Evolutionary conservation across 202 grass and related monocot species (phyloP).

Genomic region (Elaeis oleifera): DNA sequence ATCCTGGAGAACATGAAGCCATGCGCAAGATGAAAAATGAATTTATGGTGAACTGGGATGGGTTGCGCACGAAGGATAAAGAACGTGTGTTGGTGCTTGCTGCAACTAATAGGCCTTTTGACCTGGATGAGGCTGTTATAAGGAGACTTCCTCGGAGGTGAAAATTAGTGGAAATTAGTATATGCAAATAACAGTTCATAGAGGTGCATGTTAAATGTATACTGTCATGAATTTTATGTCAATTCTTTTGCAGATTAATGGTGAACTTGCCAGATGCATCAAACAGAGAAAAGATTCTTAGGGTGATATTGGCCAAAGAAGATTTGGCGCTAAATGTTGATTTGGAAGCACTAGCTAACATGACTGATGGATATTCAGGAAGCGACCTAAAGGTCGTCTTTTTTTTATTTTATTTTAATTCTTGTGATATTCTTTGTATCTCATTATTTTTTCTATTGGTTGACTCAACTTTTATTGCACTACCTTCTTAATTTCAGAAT

Average conservation of each 20-base stretch:
- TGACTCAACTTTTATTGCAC: too few relatives aligned
- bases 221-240: constrained; percentile 11
- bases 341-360: constrained; percentile 58
- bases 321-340: constrained; percentile 68
- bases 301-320: constrained; percentile 95
- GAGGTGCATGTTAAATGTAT: neutral
- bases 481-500: constrained; percentile 45
- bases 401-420: neutral
- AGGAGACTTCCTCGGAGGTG: constrained; percentile 96
- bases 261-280: constrained; percentile 84
- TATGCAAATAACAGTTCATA: neutral
- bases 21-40: constrained; percentile 99
- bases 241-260: constrained; percentile 71
- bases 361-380: constrained; percentile 94
- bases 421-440: neutral
- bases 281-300: constrained; percentile 93
- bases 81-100: constrained; percentile 96
- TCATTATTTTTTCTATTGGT: too few relatives aligned
- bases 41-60: constrained; percentile 99
- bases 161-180: constrained; percentile 1
- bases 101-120: constrained; percentile 97
- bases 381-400: constrained; percentile 87
- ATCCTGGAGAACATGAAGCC: constrained; percentile 96
- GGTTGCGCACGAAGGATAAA: constrained; percentile 84
- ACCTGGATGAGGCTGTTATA: constrained; percentile 97